These are phyloP conservation scores for Prunus salicina DNA, from an alignment of 306 rosid species.

Conservation along the genomic window DNA sequence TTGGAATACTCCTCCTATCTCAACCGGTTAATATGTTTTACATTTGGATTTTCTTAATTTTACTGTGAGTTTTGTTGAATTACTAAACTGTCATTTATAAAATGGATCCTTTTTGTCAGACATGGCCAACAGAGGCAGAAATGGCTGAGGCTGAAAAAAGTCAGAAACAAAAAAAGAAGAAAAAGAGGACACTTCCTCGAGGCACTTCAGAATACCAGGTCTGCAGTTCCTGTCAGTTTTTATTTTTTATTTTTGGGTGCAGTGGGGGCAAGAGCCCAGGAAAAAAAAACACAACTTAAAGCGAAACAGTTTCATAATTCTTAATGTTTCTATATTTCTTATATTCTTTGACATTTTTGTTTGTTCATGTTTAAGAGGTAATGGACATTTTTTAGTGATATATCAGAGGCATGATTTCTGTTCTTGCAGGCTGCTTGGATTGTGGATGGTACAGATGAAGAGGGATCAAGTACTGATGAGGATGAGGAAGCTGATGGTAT, in stretches of 20 bases:
- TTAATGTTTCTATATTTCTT: not conserved
- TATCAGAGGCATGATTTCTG: slow-evolving; percentile 12
- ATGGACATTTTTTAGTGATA: slow-evolving; percentile 7
- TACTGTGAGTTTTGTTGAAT: not conserved
- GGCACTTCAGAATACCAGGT: slow-evolving; percentile 99
- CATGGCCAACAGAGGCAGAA: slow-evolving; percentile 98
- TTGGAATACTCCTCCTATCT: not conserved
- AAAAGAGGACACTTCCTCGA: slow-evolving; percentile 59
- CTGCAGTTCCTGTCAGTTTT: slow-evolving; percentile 10
- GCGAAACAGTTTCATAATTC: not conserved
- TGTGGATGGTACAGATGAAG: slow-evolving; percentile 64
- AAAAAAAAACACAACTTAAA: too few species aligned
- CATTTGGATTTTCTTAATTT: not conserved
- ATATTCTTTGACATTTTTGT: slow-evolving; percentile 9
- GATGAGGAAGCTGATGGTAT: slow-evolving; percentile 67
- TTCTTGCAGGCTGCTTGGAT: slow-evolving; percentile 85
- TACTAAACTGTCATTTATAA: not conserved
- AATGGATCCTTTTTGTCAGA: slow-evolving; percentile 38
- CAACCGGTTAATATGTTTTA: not conserved
- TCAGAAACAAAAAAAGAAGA: slow-evolving; percentile 49
- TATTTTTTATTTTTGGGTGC: too few species aligned
- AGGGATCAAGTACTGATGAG: slow-evolving; percentile 41
- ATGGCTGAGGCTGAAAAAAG: slow-evolving; percentile 59
- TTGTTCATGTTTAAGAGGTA: not conserved
- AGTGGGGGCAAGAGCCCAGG: too few species aligned